Percentiles rank a stretch among this genome's conserved stretches.
Conservation (phyloP, 371 early-diverging fungal species). For the Mucor indicus region DNA sequence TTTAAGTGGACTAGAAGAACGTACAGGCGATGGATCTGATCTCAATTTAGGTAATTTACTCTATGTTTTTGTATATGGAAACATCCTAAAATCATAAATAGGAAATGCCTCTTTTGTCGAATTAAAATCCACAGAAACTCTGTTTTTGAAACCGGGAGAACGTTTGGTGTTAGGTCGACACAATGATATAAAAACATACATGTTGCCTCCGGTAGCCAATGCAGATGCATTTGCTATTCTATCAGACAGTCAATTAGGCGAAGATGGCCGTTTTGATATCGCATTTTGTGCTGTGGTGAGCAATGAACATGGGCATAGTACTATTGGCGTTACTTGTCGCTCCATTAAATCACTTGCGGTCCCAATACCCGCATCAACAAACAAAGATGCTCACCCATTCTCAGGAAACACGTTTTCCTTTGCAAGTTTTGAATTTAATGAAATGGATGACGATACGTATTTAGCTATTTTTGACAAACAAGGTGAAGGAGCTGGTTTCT, state of each 20-base stretch:
- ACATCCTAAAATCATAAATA: no score
- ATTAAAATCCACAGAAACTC: constrained; percentile 1
- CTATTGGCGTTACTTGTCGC: constrained; percentile 21
- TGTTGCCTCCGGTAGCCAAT: constrained; percentile 32
- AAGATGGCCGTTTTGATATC: constrained; percentile 36
- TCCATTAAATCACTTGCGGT: constrained; percentile 24
- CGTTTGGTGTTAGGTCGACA: no score
- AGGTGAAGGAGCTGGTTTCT: no score
- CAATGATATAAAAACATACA: constrained; percentile 12
- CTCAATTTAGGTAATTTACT: constrained; percentile 33
- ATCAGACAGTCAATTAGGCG: constrained; percentile 32
- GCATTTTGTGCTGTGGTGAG: constrained; percentile 47
- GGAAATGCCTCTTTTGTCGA: no score
- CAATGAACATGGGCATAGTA: no score
- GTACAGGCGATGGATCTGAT: constrained; percentile 31
- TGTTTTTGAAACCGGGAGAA: constrained; percentile 25
- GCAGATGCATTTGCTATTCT: constrained; percentile 47
- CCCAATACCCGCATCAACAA: constrained; percentile 49
- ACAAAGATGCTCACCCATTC: constrained; percentile 25
- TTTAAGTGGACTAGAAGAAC: constrained; percentile 61
- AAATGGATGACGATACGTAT: constrained; percentile 43
- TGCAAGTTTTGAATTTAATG: constrained; percentile 36
- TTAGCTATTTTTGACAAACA: constrained; percentile 41
- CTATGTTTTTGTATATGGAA: no score
- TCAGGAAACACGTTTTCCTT: constrained; percentile 44